A percentile compares a stretch with the other conserved stretches of the same genome.
These are phyloP conservation scores for Corynespora cassiicola DNA, from an alignment of 2,329 filamentous ascomycete species.

Conservation along the genomic window DNA sequence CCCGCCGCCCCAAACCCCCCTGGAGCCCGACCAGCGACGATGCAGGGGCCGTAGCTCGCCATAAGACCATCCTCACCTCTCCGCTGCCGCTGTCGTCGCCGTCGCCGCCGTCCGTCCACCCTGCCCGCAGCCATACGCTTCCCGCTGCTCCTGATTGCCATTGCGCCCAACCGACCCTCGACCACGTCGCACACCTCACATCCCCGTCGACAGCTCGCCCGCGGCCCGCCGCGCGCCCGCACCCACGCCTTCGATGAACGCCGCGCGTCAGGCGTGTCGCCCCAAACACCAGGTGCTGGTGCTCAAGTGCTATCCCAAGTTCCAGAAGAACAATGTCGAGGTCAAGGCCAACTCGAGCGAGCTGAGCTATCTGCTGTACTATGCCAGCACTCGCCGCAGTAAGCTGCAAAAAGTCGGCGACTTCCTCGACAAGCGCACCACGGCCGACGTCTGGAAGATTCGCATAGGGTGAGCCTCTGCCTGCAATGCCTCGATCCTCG, in stretches of 20 bases:
- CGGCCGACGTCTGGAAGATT: conserved; percentile 86
- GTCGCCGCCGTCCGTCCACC: too few relatives aligned
- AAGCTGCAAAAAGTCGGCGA: conserved; percentile 96
- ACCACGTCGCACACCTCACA: too few relatives aligned
- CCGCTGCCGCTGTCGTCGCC: too few relatives aligned
- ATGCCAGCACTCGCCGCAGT: conserved; percentile 89
- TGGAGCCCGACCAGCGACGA: background rate
- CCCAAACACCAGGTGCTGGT: conserved; percentile 97
- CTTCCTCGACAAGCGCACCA: conserved; percentile 93
- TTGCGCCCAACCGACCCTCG: too few relatives aligned
- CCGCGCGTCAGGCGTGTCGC: conserved; percentile 69
- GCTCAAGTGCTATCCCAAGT: conserved; percentile 94
- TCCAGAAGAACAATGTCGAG: conserved; percentile 83
- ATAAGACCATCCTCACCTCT: too few relatives aligned
- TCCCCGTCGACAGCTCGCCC: conserved; percentile 3
- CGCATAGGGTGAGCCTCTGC: conserved; percentile 74
- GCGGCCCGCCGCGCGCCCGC: conserved; percentile 1
- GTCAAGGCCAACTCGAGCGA: conserved; percentile 97
- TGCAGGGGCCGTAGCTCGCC: background rate
- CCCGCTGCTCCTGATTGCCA: too few relatives aligned
- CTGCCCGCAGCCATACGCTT: too few relatives aligned
- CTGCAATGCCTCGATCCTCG: background rate
- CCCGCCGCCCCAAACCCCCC: background rate
- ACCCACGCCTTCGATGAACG: conserved; percentile 55
- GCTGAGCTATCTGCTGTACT: conserved; percentile 95